Percentiles rank a stretch among this genome's conserved stretches.
Evolutionary conservation across 2,329 filamentous ascomycete genomes (phyloP).

Genomic region (Colletotrichum melonis): DNA sequence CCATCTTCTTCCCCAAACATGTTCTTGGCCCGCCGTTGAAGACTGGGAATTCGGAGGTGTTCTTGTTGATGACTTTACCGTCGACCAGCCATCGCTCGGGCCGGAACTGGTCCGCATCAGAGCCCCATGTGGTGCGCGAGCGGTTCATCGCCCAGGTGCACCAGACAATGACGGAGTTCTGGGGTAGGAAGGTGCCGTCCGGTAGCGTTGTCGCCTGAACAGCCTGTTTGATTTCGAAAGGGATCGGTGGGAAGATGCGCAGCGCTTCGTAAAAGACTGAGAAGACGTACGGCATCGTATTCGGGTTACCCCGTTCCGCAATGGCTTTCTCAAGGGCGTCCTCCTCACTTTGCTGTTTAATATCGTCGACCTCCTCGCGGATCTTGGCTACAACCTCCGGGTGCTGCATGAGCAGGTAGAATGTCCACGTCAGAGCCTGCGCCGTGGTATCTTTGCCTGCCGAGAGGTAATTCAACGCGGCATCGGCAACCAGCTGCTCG

Average conservation of each 20-base stretch:
- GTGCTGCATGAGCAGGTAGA: conserved; percentile 69
- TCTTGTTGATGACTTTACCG: conserved; percentile 53
- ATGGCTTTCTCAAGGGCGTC: conserved; percentile 38
- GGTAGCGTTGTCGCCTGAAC: conserved; percentile 64
- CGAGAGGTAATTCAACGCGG: conserved; percentile 74
- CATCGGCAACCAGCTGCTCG: conserved; percentile 69
- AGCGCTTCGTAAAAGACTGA: conserved; percentile 72
- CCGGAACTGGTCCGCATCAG: conserved; percentile 64
- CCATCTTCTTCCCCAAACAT: conserved; percentile 74
- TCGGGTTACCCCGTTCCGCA: conserved; percentile 48
- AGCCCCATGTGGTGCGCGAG: conserved; percentile 66
- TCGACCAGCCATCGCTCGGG: conserved; percentile 67
- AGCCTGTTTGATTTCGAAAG: conserved; percentile 74
- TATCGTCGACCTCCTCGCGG: conserved; percentile 51
- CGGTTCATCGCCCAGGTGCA: conserved; percentile 74
- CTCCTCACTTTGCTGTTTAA: conserved; percentile 31
- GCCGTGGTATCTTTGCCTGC: conserved; percentile 74
- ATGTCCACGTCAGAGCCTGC: conserved; percentile 72
- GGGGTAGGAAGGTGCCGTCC: conserved; percentile 69
- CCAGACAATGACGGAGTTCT: conserved; percentile 68
- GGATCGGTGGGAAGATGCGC: conserved; percentile 72
- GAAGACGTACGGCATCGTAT: conserved; percentile 64
- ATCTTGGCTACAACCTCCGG: conserved; percentile 53
- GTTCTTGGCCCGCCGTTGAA: conserved; percentile 73
- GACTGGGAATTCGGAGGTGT: conserved; percentile 69